Conservation (phyloP, 805 yeast genomes). For the Saturnispora ahearnii region DNA sequence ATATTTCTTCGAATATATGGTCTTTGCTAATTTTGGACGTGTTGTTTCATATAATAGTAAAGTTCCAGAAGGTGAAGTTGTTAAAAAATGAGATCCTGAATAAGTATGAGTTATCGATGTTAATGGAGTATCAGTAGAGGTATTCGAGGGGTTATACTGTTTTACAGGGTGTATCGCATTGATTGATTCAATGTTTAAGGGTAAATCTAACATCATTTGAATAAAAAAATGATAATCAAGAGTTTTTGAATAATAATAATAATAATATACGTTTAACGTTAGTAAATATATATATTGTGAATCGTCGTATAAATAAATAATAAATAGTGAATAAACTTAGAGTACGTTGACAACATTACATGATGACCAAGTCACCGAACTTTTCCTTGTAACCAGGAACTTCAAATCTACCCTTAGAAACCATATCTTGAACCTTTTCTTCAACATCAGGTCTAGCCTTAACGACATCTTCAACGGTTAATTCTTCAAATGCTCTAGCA, state of each 20-base stretch:
- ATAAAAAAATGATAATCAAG: background rate
- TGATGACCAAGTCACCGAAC: conserved; percentile 93
- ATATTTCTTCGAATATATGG: conserved; percentile 77
- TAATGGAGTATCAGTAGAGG: background rate
- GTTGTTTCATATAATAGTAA: conserved; percentile 74
- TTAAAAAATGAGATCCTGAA: conserved; percentile 34
- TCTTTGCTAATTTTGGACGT: conserved; percentile 58
- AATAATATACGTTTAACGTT: background rate
- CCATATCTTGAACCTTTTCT: conserved; percentile 90
- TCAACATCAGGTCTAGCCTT: conserved; percentile 97
- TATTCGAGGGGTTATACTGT: background rate
- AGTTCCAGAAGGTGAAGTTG: conserved; percentile 73
- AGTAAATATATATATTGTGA: conserved; percentile 4
- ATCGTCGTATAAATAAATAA: conserved; percentile 11
- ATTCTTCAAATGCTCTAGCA: conserved; percentile 96
- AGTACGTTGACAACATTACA: conserved; percentile 36
- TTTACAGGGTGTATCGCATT: background rate
- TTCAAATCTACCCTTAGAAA: conserved; percentile 93
- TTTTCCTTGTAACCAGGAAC: conserved; percentile 98
- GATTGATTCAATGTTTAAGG: background rate
- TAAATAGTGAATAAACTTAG: conserved; percentile 9
- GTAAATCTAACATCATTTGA: background rate
- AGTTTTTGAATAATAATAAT: background rate
- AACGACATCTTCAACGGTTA: conserved; percentile 90
- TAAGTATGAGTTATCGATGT: conserved; percentile 4